Base-by-base conservation (phyloP, 345 rosid species). In the Gossypium turneri region DNA sequence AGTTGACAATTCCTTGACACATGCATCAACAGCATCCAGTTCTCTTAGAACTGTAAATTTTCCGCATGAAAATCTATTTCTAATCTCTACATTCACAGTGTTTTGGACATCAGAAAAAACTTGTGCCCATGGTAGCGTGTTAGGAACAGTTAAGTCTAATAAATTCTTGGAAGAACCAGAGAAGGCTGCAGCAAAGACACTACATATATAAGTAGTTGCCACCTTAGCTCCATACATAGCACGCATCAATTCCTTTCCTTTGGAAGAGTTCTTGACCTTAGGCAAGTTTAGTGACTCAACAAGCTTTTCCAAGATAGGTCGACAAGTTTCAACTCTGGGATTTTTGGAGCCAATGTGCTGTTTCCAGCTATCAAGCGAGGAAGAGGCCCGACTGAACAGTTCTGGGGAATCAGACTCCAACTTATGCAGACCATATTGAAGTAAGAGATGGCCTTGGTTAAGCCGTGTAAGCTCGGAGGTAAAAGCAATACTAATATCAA, bases 221-320 rank as follows among this genome's bases (percentile, higher is more conserved):
- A 90, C 95, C 86, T 92, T 94, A 60, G 88, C 97, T 48, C 97
- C 97, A 66, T 87, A 91, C 87, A 94, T 85, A 9, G 97, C 97
- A 3, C 83, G 88, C 97, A 92, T 94, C 80, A 94, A 85, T 41
- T 92, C 97, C 72, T 92, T 92, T 17, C 93, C 98, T 77, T 92
- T 91, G 51, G 90, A 81, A 20, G 97, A 92, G 82, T 92, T 91
- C 84, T 91, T 94, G 19, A 91, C 95, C 89, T 91, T 92, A 20
- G 95, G 97, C 81, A 90, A 78, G 78, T 81, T 72, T 34, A 91
- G 62, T 20, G 97, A 85, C 59, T 80, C 81, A 66, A 77, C 86
- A 67, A 94, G 88, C 67, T 78, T 75, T 50, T 83, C 87, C 58
- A 94, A 70, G 68, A 89, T 88, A 24, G 91, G 69, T 20, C 76